These are phyloP conservation scores for Myxozyma vanderwaltii DNA, from an alignment of 805 yeast genomes.

Conservation along the genomic window DNA sequence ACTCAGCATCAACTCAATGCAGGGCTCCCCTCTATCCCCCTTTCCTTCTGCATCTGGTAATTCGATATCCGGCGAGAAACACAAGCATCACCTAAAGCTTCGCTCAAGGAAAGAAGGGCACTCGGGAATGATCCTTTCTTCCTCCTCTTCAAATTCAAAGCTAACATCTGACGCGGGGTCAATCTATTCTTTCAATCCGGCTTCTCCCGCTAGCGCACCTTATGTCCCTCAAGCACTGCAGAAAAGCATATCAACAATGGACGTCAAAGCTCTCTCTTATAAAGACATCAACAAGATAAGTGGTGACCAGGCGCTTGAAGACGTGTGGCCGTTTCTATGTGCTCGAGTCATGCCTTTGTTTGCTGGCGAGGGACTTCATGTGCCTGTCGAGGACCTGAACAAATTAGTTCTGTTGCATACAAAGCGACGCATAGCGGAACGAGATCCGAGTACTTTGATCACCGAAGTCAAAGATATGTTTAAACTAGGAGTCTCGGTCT, in stretches of 20 bases:
- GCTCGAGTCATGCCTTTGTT: constrained; percentile 52
- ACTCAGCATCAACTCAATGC: constrained; percentile 17
- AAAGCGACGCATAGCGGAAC: constrained; percentile 45
- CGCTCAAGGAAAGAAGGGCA: constrained; percentile 46
- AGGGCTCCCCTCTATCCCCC: constrained; percentile 13
- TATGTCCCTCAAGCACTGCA: constrained; percentile 35
- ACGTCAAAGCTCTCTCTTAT: constrained; percentile 30
- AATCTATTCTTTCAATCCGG: constrained; percentile 47
- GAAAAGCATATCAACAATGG: constrained; percentile 38
- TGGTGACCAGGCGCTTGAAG: constrained; percentile 46
- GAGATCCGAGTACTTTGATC: constrained; percentile 45
- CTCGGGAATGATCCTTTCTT: constrained; percentile 45
- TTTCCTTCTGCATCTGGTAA: constrained; percentile 10
- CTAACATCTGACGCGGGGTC: constrained; percentile 47
- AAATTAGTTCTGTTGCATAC: constrained; percentile 50
- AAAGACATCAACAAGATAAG: constrained; percentile 41
- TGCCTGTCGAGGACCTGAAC: constrained; percentile 61
- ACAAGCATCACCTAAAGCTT: constrained; percentile 44
- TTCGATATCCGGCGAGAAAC: constrained; percentile 16
- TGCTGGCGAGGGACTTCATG: constrained; percentile 50
- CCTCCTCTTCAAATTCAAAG: constrained; percentile 48
- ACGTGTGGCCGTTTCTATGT: constrained; percentile 54
- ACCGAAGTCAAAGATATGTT: constrained; percentile 52
- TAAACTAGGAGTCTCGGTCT: constrained; percentile 28
- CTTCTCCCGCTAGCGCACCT: constrained; percentile 40